These are phyloP conservation scores for Camelina hispida DNA, from an alignment of 345 rosid genomes.

Conservation along the genomic window DNA sequence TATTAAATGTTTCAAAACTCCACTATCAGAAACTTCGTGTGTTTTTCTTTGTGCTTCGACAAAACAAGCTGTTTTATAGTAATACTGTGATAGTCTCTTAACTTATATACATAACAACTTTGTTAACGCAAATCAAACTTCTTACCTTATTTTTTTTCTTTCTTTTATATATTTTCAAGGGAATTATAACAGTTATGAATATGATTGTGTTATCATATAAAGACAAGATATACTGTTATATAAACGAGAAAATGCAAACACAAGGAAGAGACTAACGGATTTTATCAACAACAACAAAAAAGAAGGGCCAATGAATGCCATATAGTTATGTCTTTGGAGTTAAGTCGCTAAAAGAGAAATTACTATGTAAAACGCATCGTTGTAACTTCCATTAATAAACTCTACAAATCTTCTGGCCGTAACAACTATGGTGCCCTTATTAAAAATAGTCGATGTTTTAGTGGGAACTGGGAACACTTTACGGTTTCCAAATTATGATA, in stretches of 20 bases:
- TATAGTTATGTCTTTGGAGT: background rate
- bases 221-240: background rate
- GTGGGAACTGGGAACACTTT: background rate
- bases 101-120: background rate
- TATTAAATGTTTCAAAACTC: slow-evolving; percentile 13
- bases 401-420: background rate
- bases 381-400: background rate
- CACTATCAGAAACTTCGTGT: background rate
- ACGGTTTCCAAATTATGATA: too few relatives aligned
- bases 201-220: background rate
- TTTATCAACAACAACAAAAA: background rate
- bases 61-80: background rate
- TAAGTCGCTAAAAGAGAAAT: background rate
- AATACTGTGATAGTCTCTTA: background rate
- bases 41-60: background rate
- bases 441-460: background rate
- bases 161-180: too few relatives aligned
- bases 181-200: background rate
- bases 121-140: background rate
- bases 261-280: background rate
- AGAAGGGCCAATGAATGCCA: background rate
- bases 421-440: background rate
- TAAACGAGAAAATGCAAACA: background rate
- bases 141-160: background rate
- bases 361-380: background rate